Evolutionary conservation across 352 stramenopile genomes (phyloP).

Genomic region (Pythium rishiriense): DNA sequence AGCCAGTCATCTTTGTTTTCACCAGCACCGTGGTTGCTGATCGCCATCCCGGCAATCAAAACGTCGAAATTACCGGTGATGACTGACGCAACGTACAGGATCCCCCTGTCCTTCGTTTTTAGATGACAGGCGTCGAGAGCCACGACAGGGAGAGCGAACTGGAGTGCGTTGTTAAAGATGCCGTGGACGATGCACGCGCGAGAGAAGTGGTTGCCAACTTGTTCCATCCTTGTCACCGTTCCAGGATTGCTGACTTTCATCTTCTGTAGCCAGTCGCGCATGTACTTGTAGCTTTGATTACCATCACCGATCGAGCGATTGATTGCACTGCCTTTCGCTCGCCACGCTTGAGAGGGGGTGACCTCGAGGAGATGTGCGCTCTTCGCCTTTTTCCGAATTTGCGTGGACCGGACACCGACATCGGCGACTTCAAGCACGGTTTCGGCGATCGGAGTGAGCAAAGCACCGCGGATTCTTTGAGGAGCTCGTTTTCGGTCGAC

Average conservation of each 20-base stretch:
- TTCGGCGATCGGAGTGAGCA: constrained; percentile 13
- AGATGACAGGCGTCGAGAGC: neutral
- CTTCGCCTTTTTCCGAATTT: constrained; percentile 13
- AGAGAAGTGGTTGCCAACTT: neutral
- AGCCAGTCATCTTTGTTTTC: constrained; percentile 14
- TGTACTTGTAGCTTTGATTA: neutral
- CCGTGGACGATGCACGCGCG: neutral
- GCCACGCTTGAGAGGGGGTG: neutral
- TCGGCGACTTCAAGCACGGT: constrained; percentile 6
- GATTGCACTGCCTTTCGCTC: constrained; percentile 2
- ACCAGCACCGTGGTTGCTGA: neutral
- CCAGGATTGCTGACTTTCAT: neutral
- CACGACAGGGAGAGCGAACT: neutral
- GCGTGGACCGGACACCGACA: neutral
- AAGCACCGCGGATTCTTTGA: neutral
- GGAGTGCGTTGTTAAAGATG: neutral
- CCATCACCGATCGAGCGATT: neutral
- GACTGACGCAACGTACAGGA: neutral
- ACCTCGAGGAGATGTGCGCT: neutral
- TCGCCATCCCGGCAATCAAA: neutral
- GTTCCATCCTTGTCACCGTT: neutral
- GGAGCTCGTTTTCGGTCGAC: constrained; percentile 10
- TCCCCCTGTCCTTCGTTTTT: neutral
- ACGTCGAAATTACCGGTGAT: neutral
- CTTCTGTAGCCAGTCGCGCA: neutral